Evolutionary conservation across 2,329 filamentous ascomycete species (phyloP).

Genomic region (Aureobasidium leucospermi): DNA sequence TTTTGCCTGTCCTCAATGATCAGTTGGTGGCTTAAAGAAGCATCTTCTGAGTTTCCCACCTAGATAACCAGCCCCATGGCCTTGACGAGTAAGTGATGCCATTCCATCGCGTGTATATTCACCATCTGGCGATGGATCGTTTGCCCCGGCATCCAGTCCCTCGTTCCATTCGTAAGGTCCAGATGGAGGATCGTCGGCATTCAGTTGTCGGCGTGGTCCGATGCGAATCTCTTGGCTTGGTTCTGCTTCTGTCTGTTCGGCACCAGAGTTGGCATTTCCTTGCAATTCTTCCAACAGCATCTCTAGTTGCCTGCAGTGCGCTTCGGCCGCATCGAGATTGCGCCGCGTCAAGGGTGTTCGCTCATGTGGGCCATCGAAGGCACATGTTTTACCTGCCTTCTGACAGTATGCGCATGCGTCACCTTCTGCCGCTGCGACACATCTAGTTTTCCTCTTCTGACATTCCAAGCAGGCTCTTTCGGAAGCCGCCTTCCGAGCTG

Average conservation of each 20-base stretch:
- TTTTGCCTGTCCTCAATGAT: conserved; percentile 10
- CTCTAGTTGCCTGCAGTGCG: conserved; percentile 24
- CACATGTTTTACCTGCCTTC: conserved; percentile 26
- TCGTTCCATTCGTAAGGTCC: conserved; percentile 13
- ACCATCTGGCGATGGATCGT: not conserved
- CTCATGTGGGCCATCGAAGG: conserved; percentile 28
- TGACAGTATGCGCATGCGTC: conserved; percentile 28
- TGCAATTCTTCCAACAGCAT: conserved; percentile 18
- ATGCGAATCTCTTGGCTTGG: not conserved
- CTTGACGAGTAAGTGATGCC: conserved; percentile 27
- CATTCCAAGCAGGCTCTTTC: conserved; percentile 16
- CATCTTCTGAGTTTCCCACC: conserved; percentile 20
- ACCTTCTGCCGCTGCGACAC: conserved; percentile 24
- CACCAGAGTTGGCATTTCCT: too few species aligned
- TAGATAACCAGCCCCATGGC: conserved; percentile 37
- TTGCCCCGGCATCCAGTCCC: not conserved
- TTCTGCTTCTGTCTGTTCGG: not conserved
- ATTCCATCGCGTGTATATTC: conserved; percentile 22
- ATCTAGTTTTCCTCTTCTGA: conserved; percentile 17
- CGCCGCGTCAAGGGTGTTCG: conserved; percentile 31
- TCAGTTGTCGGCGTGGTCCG: not conserved
- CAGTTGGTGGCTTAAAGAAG: too few species aligned
- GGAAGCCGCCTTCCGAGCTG: not conserved
- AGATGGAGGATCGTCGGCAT: not conserved
- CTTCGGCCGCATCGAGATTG: conserved; percentile 30